Evolutionary conservation across 768 basidiomycete species (phyloP).

Genomic region (Gyrodon lividus): DNA sequence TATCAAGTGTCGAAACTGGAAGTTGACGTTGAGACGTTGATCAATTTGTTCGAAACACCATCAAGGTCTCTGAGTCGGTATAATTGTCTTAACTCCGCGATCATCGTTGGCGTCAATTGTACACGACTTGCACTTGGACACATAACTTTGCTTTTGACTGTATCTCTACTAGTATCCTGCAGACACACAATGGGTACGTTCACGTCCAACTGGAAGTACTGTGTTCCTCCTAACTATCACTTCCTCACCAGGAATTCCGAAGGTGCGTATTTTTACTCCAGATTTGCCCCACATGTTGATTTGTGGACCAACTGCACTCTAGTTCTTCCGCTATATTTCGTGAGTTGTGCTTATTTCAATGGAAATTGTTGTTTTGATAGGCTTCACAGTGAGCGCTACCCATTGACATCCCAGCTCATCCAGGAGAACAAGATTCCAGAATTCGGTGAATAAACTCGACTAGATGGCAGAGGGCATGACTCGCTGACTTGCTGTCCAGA

Average conservation of each 20-base stretch:
- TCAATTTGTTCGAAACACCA: too few species aligned
- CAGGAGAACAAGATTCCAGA: constrained; percentile 99
- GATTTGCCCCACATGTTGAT: constrained; percentile 8
- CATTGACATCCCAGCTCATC: constrained; percentile 95
- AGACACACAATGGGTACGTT: constrained; percentile 23
- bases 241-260: constrained; percentile 52
- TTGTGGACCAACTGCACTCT: not conserved
- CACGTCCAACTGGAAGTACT: not conserved
- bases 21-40: too few species aligned
- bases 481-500: constrained; percentile 43
- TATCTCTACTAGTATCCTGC: constrained; percentile 10
- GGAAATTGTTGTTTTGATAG: constrained; percentile 11
- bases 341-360: constrained; percentile 36
- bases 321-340: constrained; percentile 99
- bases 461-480: not conserved
- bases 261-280: constrained; percentile 41
- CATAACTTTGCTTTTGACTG: constrained; percentile 2
- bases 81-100: not conserved
- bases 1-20: too few species aligned
- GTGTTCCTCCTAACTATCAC: constrained; percentile 2
- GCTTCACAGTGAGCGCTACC: constrained; percentile 82
- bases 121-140: not conserved
- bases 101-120: not conserved
- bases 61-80: too few species aligned
- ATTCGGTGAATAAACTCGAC: constrained; percentile 61